phyloP scores from a whole-genome alignment of 768 basidiomycete genomes.

The Solioccasus polychromus region DNA sequence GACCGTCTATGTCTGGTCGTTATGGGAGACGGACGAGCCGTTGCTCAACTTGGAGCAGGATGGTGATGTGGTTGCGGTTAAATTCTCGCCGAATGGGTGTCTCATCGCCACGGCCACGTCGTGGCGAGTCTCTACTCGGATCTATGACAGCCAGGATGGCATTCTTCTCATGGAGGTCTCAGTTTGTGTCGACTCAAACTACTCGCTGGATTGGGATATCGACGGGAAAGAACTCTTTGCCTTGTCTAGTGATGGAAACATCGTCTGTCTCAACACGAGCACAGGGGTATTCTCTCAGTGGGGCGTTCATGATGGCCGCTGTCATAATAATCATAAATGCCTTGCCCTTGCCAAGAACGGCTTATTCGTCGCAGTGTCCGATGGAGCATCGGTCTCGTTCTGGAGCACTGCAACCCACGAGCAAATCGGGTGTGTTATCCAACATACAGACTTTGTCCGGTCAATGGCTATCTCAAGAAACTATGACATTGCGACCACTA shows the following conservation, averaged over 20 bases:
- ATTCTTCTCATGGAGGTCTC: neutral
- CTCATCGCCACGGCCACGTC: too few species aligned
- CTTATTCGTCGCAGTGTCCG: neutral
- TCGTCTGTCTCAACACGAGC: neutral
- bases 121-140: neutral
- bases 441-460: neutral
- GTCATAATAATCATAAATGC: neutral
- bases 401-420: neutral
- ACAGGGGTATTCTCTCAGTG: neutral
- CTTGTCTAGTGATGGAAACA: neutral
- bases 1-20: too few species aligned
- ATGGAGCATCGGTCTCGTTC: neutral
- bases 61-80: too few species aligned
- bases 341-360: neutral
- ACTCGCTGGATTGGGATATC: neutral
- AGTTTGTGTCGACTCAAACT: neutral
- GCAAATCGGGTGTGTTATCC: neutral
- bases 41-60: too few species aligned
- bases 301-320: neutral
- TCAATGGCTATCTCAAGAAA: neutral
- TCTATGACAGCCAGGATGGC: neutral
- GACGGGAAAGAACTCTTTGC: neutral
- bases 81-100: too few species aligned
- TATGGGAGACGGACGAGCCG: too few species aligned
- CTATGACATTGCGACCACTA: neutral